phyloP scores from a whole-genome alignment of 257 asterid genomes.

The Plantago elongata region DNA sequence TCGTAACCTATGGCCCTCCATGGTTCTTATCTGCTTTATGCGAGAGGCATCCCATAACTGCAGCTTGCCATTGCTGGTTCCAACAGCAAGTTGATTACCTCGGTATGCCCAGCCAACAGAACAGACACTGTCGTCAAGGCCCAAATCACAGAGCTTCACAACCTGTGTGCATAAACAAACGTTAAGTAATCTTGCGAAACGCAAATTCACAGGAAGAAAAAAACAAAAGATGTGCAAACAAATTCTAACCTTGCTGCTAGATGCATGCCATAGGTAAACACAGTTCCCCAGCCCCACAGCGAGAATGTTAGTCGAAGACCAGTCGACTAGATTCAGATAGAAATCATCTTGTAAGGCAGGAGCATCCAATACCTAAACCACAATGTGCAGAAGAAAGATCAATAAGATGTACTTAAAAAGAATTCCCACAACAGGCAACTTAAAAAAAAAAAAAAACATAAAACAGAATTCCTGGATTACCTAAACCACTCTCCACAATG shows the following conservation, averaged over 20 bases:
- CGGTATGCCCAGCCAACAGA: constrained; percentile 96
- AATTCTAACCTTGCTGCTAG: constrained; percentile 79
- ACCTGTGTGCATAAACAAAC: constrained; percentile 45
- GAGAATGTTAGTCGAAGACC: constrained; percentile 85
- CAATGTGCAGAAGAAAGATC: background rate
- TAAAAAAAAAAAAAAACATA: too few species aligned
- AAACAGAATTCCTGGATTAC: too few species aligned
- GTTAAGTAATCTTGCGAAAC: background rate
- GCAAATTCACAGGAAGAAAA: background rate
- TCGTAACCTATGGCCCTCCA: constrained; percentile 89
- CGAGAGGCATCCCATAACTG: constrained; percentile 98
- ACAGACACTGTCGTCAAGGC: constrained; percentile 72
- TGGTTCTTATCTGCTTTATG: constrained; percentile 80
- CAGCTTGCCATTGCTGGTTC: constrained; percentile 87
- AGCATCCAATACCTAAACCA: constrained; percentile 78
- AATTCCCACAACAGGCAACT: background rate
- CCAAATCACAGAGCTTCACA: constrained; percentile 87
- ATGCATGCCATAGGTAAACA: constrained; percentile 92
- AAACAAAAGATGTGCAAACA: background rate
- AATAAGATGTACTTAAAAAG: constrained; percentile 8
- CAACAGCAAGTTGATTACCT: constrained; percentile 90
- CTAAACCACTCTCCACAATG: too few species aligned
- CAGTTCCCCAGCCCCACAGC: constrained; percentile 92
- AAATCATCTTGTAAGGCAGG: constrained; percentile 95
- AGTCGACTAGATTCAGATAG: constrained; percentile 90